A percentile compares a stretch with the other conserved stretches of the same genome.
Conservation (phyloP, 257 asterid species). For the Solanum medicagineum region DNA sequence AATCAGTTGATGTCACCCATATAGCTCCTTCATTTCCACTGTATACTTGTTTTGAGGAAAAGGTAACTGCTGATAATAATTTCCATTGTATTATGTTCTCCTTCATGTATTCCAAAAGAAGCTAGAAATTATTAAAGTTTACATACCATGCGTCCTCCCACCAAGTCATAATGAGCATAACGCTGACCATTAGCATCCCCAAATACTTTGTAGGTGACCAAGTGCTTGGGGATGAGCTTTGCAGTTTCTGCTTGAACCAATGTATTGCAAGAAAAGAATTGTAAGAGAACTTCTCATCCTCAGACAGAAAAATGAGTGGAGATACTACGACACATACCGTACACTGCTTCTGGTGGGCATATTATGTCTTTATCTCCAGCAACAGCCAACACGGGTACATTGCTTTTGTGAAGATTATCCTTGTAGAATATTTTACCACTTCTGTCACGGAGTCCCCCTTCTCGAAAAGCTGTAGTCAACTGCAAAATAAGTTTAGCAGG, state of each 20-base stretch:
- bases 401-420: conserved; percentile 58
- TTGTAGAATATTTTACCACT: conserved; percentile 64
- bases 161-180: conserved; percentile 97
- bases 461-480: conserved; percentile 73
- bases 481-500: conserved; percentile 83
- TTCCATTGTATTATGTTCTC: not conserved
- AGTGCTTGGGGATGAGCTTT: conserved; percentile 61
- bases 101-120: not conserved
- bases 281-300: not conserved
- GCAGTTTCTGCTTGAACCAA: conserved; percentile 50
- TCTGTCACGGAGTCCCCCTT: conserved; percentile 86
- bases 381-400: conserved; percentile 73
- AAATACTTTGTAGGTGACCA: conserved; percentile 63
- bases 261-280: not conserved
- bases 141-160: conserved; percentile 83
- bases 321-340: conserved; percentile 33
- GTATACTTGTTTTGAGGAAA: not conserved
- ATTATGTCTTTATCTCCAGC: conserved; percentile 93
- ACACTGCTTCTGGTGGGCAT: conserved; percentile 93
- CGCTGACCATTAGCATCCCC: conserved; percentile 83
- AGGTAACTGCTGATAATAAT: too few relatives aligned
- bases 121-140: not conserved
- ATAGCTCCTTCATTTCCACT: not conserved
- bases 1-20: not conserved
- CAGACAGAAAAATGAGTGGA: not conserved